Conservation (phyloP, 306 rosid species). For the Pterocarpus santalinus region DNA sequence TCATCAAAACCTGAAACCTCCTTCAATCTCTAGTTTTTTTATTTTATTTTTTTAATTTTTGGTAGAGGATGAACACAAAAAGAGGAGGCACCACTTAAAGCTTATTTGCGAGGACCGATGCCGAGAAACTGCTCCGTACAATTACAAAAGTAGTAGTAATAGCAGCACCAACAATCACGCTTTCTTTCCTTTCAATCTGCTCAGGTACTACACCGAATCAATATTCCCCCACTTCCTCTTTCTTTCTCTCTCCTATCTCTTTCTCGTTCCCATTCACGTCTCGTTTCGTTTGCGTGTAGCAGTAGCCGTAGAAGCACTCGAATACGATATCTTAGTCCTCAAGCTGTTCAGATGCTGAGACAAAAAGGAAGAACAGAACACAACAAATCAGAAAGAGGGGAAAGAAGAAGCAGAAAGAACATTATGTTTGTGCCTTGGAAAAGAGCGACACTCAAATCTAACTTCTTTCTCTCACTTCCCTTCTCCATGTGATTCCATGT, state of each 20-base stretch:
- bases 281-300: slow-evolving; percentile 50
- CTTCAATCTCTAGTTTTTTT: no score
- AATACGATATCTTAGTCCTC: background rate
- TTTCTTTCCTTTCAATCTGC: background rate
- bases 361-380: slow-evolving; percentile 23
- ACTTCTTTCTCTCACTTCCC: background rate
- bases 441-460: slow-evolving; percentile 52
- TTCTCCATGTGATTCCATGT: slow-evolving; percentile 11
- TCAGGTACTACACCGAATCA: no score
- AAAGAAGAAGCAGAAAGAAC: slow-evolving; percentile 11
- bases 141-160: slow-evolving; percentile 12
- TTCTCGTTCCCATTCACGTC: background rate
- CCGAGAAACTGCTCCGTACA: slow-evolving; percentile 19
- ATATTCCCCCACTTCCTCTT: no score
- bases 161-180: slow-evolving; percentile 41
- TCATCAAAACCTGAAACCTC: background rate
- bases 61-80: slow-evolving; percentile 6
- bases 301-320: slow-evolving; percentile 36
- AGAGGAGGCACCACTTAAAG: background rate
- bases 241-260: background rate
- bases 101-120: background rate
- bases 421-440: slow-evolving; percentile 56
- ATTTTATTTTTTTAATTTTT: no score
- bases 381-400: background rate
- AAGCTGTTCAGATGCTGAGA: slow-evolving; percentile 50